Evolutionary conservation across 2,329 filamentous ascomycete genomes (phyloP).

Genomic region (Aspergillus oerlinghausenensis): DNA sequence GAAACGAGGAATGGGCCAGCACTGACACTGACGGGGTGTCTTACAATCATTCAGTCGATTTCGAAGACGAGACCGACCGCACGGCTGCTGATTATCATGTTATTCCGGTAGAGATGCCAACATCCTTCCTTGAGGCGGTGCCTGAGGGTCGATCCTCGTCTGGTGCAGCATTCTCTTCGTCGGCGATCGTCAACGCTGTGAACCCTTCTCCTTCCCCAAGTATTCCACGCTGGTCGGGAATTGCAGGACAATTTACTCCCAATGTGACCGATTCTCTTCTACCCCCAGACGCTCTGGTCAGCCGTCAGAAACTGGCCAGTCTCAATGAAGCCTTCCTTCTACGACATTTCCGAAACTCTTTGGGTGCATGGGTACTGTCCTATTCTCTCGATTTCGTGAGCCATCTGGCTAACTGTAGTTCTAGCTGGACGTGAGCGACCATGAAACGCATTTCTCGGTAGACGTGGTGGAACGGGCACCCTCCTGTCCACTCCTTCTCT

Average conservation of each 20-base stretch:
- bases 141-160: slow-evolving; percentile 24
- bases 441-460: slow-evolving; percentile 27
- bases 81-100: slow-evolving; percentile 33
- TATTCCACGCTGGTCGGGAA: slow-evolving; percentile 4
- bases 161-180: slow-evolving; percentile 19
- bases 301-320: slow-evolving; percentile 22
- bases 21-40: neutral
- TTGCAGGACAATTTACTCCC: slow-evolving; percentile 13
- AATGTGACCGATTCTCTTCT: slow-evolving; percentile 16
- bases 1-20: neutral
- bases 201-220: slow-evolving; percentile 10
- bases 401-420: slow-evolving; percentile 7
- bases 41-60: slow-evolving; percentile 21
- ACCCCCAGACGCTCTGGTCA: slow-evolving; percentile 15
- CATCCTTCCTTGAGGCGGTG: slow-evolving; percentile 16
- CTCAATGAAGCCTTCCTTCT: slow-evolving; percentile 32
- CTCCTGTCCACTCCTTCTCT: slow-evolving; percentile 26
- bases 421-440: slow-evolving; percentile 31
- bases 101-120: slow-evolving; percentile 16
- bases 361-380: slow-evolving; percentile 28
- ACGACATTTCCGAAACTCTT: slow-evolving; percentile 28
- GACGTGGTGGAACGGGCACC: slow-evolving; percentile 29
- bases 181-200: slow-evolving; percentile 7
- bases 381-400: neutral
- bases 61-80: slow-evolving; percentile 34